phyloP scores from a whole-genome alignment of 768 basidiomycete species.

The Amyloporia xantha region DNA sequence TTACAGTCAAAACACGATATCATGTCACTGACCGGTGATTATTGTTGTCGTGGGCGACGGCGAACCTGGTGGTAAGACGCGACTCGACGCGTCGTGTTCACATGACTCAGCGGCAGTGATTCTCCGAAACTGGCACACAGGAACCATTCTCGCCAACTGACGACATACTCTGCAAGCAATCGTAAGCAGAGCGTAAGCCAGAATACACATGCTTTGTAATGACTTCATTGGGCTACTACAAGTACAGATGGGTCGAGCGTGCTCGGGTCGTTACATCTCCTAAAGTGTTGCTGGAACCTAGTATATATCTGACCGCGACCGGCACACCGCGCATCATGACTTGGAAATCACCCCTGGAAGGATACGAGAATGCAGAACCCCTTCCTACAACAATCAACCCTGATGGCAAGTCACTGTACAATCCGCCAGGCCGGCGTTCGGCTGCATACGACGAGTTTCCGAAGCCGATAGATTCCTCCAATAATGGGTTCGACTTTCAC shows the following conservation, averaged over 20 bases:
- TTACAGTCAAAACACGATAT: no score
- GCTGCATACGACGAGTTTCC: conserved; percentile 49
- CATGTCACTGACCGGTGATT: no score
- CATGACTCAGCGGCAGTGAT: not conserved
- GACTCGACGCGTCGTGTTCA: not conserved
- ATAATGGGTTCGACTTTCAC: conserved; percentile 70
- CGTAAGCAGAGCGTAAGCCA: not conserved
- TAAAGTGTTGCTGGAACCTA: no score
- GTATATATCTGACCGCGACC: no score
- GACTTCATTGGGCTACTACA: no score
- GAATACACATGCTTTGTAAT: not conserved
- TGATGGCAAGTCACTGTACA: conserved; percentile 52
- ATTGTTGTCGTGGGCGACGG: not conserved
- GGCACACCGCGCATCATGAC: conserved; percentile 22
- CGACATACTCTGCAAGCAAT: not conserved
- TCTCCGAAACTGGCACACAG: no score
- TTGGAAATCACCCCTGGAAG: conserved; percentile 19
- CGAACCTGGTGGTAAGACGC: not conserved
- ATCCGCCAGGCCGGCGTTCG: conserved; percentile 40
- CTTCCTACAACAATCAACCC: conserved; percentile 37
- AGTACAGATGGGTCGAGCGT: not conserved
- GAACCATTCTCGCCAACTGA: no score
- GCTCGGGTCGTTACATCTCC: not conserved
- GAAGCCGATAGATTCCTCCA: conserved; percentile 42
- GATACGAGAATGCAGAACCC: conserved; percentile 24